Conservation (phyloP, 2,329 filamentous ascomycete species). For the Aschersonia sp. region DNA sequence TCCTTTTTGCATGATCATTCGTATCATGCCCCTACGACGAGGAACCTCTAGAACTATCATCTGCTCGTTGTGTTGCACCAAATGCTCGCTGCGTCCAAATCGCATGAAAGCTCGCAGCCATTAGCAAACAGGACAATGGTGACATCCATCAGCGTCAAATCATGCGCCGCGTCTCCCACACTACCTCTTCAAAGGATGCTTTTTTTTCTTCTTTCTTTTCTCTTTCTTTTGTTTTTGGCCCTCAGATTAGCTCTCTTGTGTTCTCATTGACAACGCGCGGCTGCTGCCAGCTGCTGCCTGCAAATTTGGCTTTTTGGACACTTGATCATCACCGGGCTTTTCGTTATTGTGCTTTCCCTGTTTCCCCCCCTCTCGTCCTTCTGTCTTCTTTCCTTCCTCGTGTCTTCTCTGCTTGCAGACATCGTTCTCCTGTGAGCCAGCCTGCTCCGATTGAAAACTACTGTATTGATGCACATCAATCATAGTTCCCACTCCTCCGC, state of each 20-base stretch:
- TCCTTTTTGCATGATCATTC: too few relatives aligned
- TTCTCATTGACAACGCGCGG: constrained; percentile 36
- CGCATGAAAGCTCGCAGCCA: too few relatives aligned
- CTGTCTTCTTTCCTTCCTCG: not conserved
- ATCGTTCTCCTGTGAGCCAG: constrained; percentile 9
- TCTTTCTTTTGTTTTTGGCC: constrained; percentile 10
- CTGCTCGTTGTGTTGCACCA: too few relatives aligned
- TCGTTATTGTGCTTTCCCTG: not conserved
- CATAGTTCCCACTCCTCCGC: not conserved
- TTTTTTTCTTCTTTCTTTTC: not conserved
- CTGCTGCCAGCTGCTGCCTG: constrained; percentile 26
- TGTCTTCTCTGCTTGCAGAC: not conserved
- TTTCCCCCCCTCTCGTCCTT: not conserved
- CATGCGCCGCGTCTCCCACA: too few relatives aligned
- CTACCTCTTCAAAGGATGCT: too few relatives aligned
- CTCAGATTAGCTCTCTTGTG: constrained; percentile 43
- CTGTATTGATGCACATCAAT: constrained; percentile 8
- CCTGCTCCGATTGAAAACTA: constrained; percentile 43
- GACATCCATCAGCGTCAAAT: too few relatives aligned
- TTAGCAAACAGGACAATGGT: too few relatives aligned
- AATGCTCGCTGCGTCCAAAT: too few relatives aligned
- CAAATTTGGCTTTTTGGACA: constrained; percentile 45
- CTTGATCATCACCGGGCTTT: constrained; percentile 34
- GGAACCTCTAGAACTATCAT: too few relatives aligned
- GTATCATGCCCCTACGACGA: too few relatives aligned